Evolutionary conservation across 1,284 basidiomycete genomes (phyloP).

Genomic region (Coniferiporia weirii): DNA sequence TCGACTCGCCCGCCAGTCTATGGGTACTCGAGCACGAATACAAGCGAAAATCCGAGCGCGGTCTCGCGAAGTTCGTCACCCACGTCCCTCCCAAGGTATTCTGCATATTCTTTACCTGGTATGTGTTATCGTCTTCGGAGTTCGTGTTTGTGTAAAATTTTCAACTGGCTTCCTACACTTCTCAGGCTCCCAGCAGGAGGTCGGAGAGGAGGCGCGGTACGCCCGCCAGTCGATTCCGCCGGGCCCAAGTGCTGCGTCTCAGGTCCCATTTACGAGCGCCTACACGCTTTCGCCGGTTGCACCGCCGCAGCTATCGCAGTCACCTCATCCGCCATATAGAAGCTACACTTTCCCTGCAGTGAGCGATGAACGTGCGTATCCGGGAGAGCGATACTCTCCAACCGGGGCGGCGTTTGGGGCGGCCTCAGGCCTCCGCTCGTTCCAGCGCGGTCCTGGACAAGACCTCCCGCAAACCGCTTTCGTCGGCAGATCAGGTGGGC

Average conservation of each 20-base stretch:
- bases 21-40: background rate
- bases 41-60: background rate
- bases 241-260: background rate
- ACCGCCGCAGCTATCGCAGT: background rate
- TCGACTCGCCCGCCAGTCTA: background rate
- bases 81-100: slow-evolving; percentile 16
- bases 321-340: background rate
- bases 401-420: background rate
- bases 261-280: background rate
- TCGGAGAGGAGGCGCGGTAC: background rate
- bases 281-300: background rate
- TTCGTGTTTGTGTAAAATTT: background rate
- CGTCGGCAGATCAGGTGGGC: background rate
- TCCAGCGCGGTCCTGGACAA: background rate
- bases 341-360: slow-evolving; percentile 1
- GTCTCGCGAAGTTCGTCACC: background rate
- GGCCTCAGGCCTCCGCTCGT: background rate
- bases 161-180: background rate
- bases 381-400: background rate
- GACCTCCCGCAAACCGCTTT: background rate
- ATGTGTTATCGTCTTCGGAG: background rate
- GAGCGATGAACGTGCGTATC: slow-evolving; percentile 1
- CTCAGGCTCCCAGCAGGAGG: background rate
- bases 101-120: background rate
- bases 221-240: background rate